A percentile compares a stretch with the other conserved stretches of the same genome.
Conservation (phyloP, 169 alveolate species). For the Plasmodium coatneyi region DNA sequence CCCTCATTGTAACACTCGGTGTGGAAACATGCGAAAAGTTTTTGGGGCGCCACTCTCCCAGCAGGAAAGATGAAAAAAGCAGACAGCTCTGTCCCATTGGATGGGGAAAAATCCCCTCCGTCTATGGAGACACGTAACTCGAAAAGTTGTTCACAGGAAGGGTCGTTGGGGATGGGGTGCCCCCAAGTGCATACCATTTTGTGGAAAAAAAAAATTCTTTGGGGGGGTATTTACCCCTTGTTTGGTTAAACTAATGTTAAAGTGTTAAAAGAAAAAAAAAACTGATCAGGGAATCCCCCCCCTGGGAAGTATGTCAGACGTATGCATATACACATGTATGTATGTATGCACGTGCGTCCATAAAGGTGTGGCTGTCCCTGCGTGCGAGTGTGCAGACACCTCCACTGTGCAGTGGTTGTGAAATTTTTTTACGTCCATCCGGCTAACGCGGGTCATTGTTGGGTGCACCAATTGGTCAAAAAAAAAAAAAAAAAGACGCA, state of each 20-base stretch:
- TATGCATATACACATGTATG: background rate
- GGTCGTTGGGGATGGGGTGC: background rate
- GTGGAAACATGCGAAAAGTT: background rate
- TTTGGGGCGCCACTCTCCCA: background rate
- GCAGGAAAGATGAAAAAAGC: background rate
- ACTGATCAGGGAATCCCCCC: background rate
- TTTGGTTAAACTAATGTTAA: background rate
- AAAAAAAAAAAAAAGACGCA: background rate
- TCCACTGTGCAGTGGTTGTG: background rate
- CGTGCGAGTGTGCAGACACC: background rate
- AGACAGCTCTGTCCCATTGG: background rate
- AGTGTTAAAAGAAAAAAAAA: background rate
- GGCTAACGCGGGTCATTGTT: background rate
- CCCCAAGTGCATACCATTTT: constrained; percentile 6
- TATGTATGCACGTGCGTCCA: background rate
- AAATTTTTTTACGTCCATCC: background rate
- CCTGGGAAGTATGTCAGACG: background rate
- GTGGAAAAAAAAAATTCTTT: background rate
- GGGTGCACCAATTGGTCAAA: background rate
- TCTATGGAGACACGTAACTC: background rate
- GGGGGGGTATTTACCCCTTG: background rate
- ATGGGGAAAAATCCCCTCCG: background rate
- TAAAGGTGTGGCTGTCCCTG: background rate
- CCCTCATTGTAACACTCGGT: background rate
- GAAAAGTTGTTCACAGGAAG: background rate